A percentile compares a stretch with the other conserved stretches of the same genome.
Conservation (phyloP, 208 protist species). For the Phytomonas francai region DNA sequence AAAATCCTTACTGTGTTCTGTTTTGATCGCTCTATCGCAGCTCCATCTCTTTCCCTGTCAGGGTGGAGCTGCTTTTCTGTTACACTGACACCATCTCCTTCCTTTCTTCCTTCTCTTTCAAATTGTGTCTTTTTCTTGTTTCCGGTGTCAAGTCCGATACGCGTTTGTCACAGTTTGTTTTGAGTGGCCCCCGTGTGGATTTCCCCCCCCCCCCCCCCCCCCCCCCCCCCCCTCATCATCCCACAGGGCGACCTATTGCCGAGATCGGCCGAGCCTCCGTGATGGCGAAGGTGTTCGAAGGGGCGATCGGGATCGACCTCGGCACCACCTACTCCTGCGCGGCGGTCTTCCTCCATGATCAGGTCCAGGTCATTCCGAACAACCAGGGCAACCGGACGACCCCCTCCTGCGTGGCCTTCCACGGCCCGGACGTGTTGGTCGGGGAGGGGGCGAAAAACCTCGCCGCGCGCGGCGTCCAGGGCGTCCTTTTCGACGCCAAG, state of each 20-base stretch:
- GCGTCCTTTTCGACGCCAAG: constrained; percentile 95
- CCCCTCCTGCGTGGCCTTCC: constrained; percentile 98
- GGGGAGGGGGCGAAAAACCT: constrained; percentile 95
- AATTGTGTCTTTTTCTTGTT: no score
- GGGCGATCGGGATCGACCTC: constrained; percentile 90
- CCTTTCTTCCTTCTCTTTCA: no score
- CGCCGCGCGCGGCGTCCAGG: constrained; percentile 73
- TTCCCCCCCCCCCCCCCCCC: no score
- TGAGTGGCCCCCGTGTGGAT: no score
- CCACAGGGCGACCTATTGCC: no score
- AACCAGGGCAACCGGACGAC: constrained; percentile 99
- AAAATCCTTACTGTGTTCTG: not conserved
- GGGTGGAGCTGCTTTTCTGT: not conserved
- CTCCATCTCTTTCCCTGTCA: not conserved
- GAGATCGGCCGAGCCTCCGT: not conserved
- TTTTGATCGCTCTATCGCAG: not conserved
- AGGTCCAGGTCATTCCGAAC: constrained; percentile 98
- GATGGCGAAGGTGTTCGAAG: constrained; percentile 22
- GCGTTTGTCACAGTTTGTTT: no score
- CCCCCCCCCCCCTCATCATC: no score
- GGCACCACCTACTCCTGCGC: constrained; percentile 96
- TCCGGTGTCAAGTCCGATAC: no score
- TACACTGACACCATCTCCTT: no score
- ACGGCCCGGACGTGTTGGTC: constrained; percentile 91
- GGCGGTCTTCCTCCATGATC: constrained; percentile 76